Percentiles rank a stretch among this genome's conserved stretches.
phyloP scores from a whole-genome alignment of 129 eudicot genomes.

The Sambucus nigra region DNA sequence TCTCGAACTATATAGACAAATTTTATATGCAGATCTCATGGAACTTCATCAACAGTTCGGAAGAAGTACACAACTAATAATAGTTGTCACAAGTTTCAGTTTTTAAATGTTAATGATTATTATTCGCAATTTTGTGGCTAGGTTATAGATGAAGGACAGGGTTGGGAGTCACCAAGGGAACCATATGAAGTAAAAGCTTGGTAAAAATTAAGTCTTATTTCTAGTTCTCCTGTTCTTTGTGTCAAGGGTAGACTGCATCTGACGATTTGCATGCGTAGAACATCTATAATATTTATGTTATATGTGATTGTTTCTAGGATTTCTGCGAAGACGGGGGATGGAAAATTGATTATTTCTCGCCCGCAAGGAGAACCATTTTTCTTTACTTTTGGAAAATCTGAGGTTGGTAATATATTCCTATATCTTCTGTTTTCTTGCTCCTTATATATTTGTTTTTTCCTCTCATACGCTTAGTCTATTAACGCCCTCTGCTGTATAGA shows the following conservation, averaged over 20 bases:
- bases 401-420: slow-evolving; percentile 37
- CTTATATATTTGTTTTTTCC: neutral
- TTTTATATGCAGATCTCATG: too few relatives aligned
- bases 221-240: neutral
- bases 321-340: slow-evolving; percentile 69
- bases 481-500: neutral
- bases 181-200: slow-evolving; percentile 95
- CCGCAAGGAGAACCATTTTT: slow-evolving; percentile 50
- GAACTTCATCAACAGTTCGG: too few relatives aligned
- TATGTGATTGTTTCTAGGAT: slow-evolving; percentile 44
- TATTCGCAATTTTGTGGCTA: slow-evolving; percentile 18
- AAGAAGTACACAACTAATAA: too few relatives aligned
- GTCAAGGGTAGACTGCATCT: neutral
- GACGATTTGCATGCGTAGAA: neutral
- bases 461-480: slow-evolving; percentile 5
- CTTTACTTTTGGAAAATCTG: slow-evolving; percentile 89
- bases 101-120: neutral
- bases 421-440: neutral
- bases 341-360: slow-evolving; percentile 47
- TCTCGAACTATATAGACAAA: too few relatives aligned
- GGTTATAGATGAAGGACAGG: slow-evolving; percentile 78
- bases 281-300: slow-evolving; percentile 8
- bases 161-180: slow-evolving; percentile 95
- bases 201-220: slow-evolving; percentile 25
- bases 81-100: slow-evolving; percentile 1